Conservation (phyloP, 2,329 filamentous ascomycete species). For the Dactylellina haptotyla region DNA sequence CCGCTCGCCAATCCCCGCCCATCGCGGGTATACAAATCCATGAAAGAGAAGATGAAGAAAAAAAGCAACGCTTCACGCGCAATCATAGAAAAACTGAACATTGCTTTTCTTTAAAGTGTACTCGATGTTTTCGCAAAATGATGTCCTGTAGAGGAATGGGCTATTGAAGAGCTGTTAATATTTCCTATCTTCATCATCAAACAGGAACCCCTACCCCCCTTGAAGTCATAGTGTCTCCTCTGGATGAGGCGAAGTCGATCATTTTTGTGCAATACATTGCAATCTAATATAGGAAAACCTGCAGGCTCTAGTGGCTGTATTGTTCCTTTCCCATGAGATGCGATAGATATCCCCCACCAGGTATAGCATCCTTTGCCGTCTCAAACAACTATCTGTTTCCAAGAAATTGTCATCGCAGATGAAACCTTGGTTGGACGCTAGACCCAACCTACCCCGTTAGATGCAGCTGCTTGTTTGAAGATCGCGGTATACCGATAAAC, state of each 20-base stretch:
- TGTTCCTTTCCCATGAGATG: background rate
- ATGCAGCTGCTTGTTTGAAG: conserved; percentile 21
- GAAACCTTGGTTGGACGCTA: conserved; percentile 9
- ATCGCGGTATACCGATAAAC: conserved; percentile 1
- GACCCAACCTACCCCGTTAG: background rate
- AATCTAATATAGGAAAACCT: background rate
- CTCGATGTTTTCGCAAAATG: conserved; percentile 18
- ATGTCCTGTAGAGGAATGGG: conserved; percentile 14
- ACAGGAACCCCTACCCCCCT: conserved; percentile 12
- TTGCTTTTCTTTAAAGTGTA: conserved; percentile 16
- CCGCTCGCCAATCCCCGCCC: background rate
- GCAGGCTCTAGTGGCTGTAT: background rate
- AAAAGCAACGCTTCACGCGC: background rate
- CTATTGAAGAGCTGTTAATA: background rate
- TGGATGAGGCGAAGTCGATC: conserved; percentile 28
- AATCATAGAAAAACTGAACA: background rate
- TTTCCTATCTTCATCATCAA: conserved; percentile 12
- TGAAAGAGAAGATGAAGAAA: background rate
- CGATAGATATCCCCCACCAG: no score
- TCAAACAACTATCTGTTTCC: background rate
- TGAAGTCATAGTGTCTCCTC: conserved; percentile 8
- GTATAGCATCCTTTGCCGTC: no score
- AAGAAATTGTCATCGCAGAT: background rate
- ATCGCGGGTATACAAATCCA: background rate
- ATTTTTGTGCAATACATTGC: conserved; percentile 19